Percentiles rank a stretch among this genome's conserved stretches.
phyloP scores from a whole-genome alignment of 805 yeast genomes.

The Osmozyma mogii region DNA sequence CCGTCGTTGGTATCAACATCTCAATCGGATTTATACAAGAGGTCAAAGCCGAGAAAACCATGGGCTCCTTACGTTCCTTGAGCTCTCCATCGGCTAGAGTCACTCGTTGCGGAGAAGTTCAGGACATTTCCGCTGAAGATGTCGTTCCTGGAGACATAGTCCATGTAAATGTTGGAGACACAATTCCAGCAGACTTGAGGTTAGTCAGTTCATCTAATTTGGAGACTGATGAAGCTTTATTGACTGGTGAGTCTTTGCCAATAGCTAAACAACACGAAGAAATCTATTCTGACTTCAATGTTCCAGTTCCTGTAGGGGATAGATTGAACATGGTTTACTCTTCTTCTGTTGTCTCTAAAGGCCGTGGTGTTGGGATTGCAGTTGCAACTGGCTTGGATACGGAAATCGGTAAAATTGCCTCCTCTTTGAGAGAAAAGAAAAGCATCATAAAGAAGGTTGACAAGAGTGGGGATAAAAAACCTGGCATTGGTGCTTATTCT shows the following conservation, averaged over 20 bases:
- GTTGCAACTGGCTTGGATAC: conserved; percentile 31
- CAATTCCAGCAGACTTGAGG: conserved; percentile 37
- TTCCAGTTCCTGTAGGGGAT: conserved; percentile 30
- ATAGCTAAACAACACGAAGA: conserved; percentile 24
- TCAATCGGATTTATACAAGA: conserved; percentile 45
- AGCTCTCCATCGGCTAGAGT: conserved; percentile 41
- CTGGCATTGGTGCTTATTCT: conserved; percentile 28
- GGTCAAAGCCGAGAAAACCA: conserved; percentile 42
- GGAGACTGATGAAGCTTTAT: conserved; percentile 37
- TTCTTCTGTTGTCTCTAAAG: conserved; percentile 34
- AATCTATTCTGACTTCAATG: conserved; percentile 30
- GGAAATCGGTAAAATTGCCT: conserved; percentile 36
- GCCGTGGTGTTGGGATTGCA: conserved; percentile 34
- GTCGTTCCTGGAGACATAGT: conserved; percentile 40
- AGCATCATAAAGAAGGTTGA: conserved; percentile 21
- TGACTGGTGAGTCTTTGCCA: conserved; percentile 35
- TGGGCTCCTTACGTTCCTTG: conserved; percentile 40
- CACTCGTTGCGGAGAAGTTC: conserved; percentile 32
- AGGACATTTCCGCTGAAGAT: conserved; percentile 32
- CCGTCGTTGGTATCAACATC: conserved; percentile 39
- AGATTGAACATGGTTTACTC: conserved; percentile 27
- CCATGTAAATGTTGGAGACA: conserved; percentile 33
- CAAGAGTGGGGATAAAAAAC: conserved; percentile 31
- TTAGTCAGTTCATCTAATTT: conserved; percentile 27
- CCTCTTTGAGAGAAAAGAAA: conserved; percentile 19